Conservation (phyloP, 2,329 filamentous ascomycete genomes). For the Hymenoscyphus fructigenus region DNA sequence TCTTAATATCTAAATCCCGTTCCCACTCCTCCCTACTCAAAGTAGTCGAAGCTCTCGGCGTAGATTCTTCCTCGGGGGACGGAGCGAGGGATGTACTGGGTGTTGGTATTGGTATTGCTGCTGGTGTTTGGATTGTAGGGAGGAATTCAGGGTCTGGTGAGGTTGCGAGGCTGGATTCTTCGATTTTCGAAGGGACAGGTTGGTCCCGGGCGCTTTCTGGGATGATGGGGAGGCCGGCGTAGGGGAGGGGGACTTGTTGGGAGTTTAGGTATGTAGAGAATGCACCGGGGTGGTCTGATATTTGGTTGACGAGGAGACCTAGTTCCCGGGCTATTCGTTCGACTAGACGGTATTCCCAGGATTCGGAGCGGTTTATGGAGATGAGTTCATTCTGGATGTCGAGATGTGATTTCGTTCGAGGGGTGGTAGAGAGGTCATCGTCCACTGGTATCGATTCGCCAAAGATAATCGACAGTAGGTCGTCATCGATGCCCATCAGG, state of each 20-base stretch:
- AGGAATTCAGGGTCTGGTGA: slow-evolving; percentile 28
- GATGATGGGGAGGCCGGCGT: slow-evolving; percentile 72
- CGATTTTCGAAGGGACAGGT: slow-evolving; percentile 13
- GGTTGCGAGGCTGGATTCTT: slow-evolving; percentile 9
- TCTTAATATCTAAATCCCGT: slow-evolving; percentile 82
- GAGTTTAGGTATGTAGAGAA: slow-evolving; percentile 77
- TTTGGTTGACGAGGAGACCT: slow-evolving; percentile 75
- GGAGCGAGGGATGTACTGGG: slow-evolving; percentile 15
- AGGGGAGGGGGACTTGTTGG: slow-evolving; percentile 65
- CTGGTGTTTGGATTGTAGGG: slow-evolving; percentile 29
- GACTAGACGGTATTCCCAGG: slow-evolving; percentile 76
- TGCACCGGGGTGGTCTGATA: slow-evolving; percentile 83
- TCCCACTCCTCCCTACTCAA: slow-evolving; percentile 66
- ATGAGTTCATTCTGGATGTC: slow-evolving; percentile 16
- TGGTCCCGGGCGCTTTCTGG: slow-evolving; percentile 47
- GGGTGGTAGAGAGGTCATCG: slow-evolving; percentile 39
- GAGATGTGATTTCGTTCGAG: slow-evolving; percentile 17
- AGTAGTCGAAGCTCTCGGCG: slow-evolving; percentile 24
- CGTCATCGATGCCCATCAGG: slow-evolving; percentile 87
- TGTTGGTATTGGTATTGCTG: slow-evolving; percentile 27
- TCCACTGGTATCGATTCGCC: slow-evolving; percentile 69
- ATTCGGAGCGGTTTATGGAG: slow-evolving; percentile 38
- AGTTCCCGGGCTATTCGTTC: slow-evolving; percentile 86
- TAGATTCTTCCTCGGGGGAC: slow-evolving; percentile 23
- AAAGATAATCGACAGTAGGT: slow-evolving; percentile 79